phyloP scores from a whole-genome alignment of 768 basidiomycete species.

The Suillus paluster region DNA sequence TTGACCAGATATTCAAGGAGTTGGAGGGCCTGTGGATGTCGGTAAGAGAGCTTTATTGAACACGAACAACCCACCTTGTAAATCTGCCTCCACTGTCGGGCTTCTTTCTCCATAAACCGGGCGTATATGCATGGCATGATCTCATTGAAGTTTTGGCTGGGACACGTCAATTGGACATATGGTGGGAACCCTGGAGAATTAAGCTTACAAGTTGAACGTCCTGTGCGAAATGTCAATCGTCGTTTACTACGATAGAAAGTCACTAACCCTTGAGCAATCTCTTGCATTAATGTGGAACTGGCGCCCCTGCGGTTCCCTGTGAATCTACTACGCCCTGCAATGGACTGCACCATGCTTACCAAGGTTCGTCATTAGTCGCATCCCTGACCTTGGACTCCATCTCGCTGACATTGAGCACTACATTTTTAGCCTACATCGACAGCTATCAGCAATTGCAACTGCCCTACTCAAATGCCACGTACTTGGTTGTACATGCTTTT shows the following conservation, averaged over 20 bases:
- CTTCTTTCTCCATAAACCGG: slow-evolving; percentile 98
- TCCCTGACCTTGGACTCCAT: slow-evolving; percentile 97
- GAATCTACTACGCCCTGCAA: slow-evolving; percentile 6
- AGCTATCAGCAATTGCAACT: slow-evolving; percentile 13
- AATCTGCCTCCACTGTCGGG: slow-evolving; percentile 97
- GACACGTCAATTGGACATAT: slow-evolving; percentile 4
- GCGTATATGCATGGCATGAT: slow-evolving; percentile 98
- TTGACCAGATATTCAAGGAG: slow-evolving; percentile 95
- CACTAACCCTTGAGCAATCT: slow-evolving; percentile 93
- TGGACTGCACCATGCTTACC: slow-evolving; percentile 76
- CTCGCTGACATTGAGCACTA: slow-evolving; percentile 94
- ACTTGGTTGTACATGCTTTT: slow-evolving; percentile 96
- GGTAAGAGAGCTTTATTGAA: not conserved
- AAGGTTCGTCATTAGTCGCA: slow-evolving; percentile 97
- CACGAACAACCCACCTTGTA: slow-evolving; percentile 74
- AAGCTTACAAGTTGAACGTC: slow-evolving; percentile 93
- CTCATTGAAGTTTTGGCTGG: slow-evolving; percentile 97
- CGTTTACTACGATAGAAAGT: slow-evolving; percentile 1
- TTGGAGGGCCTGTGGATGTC: slow-evolving; percentile 71
- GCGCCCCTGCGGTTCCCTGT: slow-evolving; percentile 74
- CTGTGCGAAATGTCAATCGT: slow-evolving; percentile 46
- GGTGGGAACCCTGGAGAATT: not conserved
- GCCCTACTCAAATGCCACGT: slow-evolving; percentile 14
- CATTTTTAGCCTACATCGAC: slow-evolving; percentile 82
- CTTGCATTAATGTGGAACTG: slow-evolving; percentile 96